Conservation (phyloP, 2,329 filamentous ascomycete species). For the Cladophialophora chaetospira region DNA sequence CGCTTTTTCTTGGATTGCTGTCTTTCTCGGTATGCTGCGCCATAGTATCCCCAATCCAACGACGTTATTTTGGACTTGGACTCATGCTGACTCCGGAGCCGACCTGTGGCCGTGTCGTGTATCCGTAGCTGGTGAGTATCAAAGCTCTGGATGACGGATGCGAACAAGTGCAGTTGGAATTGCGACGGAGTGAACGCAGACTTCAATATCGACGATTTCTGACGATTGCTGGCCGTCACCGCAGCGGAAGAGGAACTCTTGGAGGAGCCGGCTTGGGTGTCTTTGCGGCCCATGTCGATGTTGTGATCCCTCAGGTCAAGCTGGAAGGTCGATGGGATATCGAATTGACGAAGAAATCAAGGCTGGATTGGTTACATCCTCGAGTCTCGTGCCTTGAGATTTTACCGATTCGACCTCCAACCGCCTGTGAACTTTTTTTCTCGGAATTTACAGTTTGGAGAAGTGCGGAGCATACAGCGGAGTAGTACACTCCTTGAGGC, state of each 20-base stretch:
- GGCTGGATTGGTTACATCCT: not conserved
- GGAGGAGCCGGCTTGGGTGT: conserved; percentile 44
- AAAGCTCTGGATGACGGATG: conserved; percentile 56
- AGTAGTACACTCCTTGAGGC: no score
- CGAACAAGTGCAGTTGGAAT: conserved; percentile 55
- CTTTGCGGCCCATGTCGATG: conserved; percentile 50
- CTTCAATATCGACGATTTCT: conserved; percentile 51
- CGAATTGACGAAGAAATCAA: not conserved
- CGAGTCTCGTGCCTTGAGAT: not conserved
- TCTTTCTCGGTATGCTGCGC: conserved; percentile 36
- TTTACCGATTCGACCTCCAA: not conserved
- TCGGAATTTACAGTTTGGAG: no score
- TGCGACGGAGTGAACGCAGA: conserved; percentile 54
- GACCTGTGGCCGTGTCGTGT: conserved; percentile 53
- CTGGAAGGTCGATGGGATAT: conserved; percentile 5
- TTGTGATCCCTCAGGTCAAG: conserved; percentile 1
- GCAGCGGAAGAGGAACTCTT: conserved; percentile 47
- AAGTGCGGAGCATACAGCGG: no score
- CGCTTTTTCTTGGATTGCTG: conserved; percentile 52
- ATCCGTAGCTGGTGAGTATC: conserved; percentile 56
- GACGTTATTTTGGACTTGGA: conserved; percentile 51
- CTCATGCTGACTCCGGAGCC: conserved; percentile 54
- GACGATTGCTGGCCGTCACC: conserved; percentile 35
- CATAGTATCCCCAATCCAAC: conserved; percentile 54
- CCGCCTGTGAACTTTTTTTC: no score